Evolutionary conservation across 345 rosid genomes (phyloP).

Genomic region (Rhizophora apiculata): DNA sequence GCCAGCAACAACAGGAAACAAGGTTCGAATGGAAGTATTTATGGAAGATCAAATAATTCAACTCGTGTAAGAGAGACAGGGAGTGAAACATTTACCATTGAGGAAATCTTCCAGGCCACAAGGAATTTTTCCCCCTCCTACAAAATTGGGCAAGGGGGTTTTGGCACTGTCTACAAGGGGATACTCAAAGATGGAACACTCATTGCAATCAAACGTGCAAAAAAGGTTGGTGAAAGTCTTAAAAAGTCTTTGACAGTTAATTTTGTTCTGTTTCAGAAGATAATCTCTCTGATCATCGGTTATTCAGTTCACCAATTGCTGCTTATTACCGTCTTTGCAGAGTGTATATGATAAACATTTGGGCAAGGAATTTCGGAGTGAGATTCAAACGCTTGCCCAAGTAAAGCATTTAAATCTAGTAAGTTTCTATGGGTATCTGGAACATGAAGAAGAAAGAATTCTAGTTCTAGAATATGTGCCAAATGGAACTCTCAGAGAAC

Average conservation of each 20-base stretch:
- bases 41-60: conserved; percentile 32
- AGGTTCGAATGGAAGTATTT: conserved; percentile 38
- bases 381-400: conserved; percentile 63
- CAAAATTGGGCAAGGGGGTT: conserved; percentile 89
- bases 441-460: conserved; percentile 67
- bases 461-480: conserved; percentile 76
- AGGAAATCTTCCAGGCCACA: conserved; percentile 64
- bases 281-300: no score
- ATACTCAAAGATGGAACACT: conserved; percentile 66
- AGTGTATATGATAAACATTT: conserved; percentile 68
- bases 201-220: conserved; percentile 85
- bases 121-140: conserved; percentile 73
- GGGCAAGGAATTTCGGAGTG: conserved; percentile 75
- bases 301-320: background rate
- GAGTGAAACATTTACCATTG: conserved; percentile 48
- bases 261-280: no score
- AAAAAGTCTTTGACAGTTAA: background rate
- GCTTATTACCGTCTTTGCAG: conserved; percentile 37
- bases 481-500: conserved; percentile 88
- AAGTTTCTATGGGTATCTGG: conserved; percentile 65
- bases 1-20: conserved; percentile 37
- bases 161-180: conserved; percentile 89
- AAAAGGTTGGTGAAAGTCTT: conserved; percentile 46
- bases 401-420: conserved; percentile 87
- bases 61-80: conserved; percentile 39